Evolutionary conservation across 805 yeast species (phyloP), one percentile per base, ranked within the genome.

Genomic region (Ogataea salicorniae): DNA sequence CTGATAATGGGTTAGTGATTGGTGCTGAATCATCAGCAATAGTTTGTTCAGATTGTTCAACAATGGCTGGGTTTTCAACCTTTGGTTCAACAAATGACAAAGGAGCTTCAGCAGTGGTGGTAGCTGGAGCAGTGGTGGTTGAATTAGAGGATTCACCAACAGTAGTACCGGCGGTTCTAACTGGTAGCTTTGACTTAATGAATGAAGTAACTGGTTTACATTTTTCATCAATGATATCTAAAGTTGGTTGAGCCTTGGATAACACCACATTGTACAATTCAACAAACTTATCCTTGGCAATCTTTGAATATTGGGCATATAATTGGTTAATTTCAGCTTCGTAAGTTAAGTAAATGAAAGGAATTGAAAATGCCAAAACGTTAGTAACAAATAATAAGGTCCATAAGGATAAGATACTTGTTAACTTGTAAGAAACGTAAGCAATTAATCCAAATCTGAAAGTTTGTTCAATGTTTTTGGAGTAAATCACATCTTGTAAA

Each of bases 311-410:
- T 43, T 73, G 67, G 45, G 74, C 75, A 39, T 81, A 76, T 39
- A 79, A 76, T 42, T 77, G 78, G 69, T 86, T 90, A 61, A 91
- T 85, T 73, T 87, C 84, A 61, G 75, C 75, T 76, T 88, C 83
- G 78, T 86, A 81, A 56, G 76, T 75, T 58, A 79, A 70, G 75
- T 91, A 92, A 52, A 84, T 61, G 29, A 77, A 79, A 49, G 98
- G 98, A 40, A 79, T 71, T 39, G 95, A 68, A 76, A 92, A 92
- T 15, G 84, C 75, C 18, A 73, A 62, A 42, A 87, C 66, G 42
- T 83, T 81, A 39, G 80, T 66, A 43, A 78, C 63, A 56, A 84
- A 73, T 31, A 81, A 59, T 57, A 90, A 68, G 29, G 84, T 73
- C 79, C 84, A 85, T 48, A 91, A 67, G 22, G 95, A 79, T 65